phyloP scores from a whole-genome alignment of 192 early-diverging fungal species.

The Glomus cerebriforme region DNA sequence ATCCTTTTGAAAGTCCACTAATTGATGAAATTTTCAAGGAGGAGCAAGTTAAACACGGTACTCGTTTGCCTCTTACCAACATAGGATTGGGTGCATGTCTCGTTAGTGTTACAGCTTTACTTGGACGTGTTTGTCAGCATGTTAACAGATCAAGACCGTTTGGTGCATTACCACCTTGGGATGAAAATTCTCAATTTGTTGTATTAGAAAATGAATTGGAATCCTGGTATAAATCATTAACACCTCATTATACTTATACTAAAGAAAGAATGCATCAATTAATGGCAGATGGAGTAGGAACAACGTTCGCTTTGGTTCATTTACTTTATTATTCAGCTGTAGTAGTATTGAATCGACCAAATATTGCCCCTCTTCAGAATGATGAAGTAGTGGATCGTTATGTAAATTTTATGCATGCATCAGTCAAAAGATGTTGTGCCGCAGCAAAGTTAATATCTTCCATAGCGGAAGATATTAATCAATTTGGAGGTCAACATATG shows the following conservation, averaged over 20 bases:
- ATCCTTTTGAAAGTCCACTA: constrained; percentile 29
- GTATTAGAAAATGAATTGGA: constrained; percentile 40
- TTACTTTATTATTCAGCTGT: constrained; percentile 49
- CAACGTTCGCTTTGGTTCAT: constrained; percentile 45
- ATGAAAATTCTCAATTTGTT: constrained; percentile 50
- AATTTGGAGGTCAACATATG: constrained; percentile 34
- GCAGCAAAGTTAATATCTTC: constrained; percentile 48
- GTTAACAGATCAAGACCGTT: constrained; percentile 47
- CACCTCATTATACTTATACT: constrained; percentile 38
- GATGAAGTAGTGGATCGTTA: constrained; percentile 27
- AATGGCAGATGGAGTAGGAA: constrained; percentile 34
- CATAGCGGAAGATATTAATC: constrained; percentile 41
- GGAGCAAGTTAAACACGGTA: background rate
- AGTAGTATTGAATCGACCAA: constrained; percentile 53
- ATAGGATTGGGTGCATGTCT: constrained; percentile 43
- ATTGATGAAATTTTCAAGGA: constrained; percentile 29
- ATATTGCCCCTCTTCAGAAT: constrained; percentile 38
- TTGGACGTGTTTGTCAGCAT: constrained; percentile 48
- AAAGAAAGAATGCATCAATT: constrained; percentile 42
- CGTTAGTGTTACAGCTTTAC: constrained; percentile 42
- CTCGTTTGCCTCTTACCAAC: background rate
- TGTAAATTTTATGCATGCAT: constrained; percentile 42
- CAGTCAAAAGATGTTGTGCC: constrained; percentile 40
- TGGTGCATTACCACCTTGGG: constrained; percentile 39
- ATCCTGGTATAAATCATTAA: constrained; percentile 43